These are phyloP conservation scores for Suillus occidentalis DNA, from an alignment of 768 basidiomycete genomes.

Conservation along the genomic window DNA sequence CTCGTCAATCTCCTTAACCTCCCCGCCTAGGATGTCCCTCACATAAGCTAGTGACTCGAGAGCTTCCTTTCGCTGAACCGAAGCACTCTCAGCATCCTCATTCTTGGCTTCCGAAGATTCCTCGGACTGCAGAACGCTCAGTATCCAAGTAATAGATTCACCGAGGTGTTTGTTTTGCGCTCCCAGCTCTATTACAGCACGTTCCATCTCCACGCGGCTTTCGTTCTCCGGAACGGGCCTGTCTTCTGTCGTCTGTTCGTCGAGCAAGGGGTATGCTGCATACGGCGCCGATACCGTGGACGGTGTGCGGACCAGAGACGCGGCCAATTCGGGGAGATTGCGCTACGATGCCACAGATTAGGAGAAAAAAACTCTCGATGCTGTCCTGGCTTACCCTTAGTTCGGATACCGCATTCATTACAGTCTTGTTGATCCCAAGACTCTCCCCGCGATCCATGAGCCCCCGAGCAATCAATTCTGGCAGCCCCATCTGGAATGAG, in stretches of 20 bases:
- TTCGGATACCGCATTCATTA: slow-evolving; percentile 79
- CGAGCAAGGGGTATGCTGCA: slow-evolving; percentile 60
- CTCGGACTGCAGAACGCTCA: slow-evolving; percentile 67
- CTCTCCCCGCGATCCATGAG: slow-evolving; percentile 76
- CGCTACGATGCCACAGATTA: slow-evolving; percentile 44
- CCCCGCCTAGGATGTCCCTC: slow-evolving; percentile 66
- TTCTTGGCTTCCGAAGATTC: slow-evolving; percentile 40
- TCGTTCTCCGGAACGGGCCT: slow-evolving; percentile 69
- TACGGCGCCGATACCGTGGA: slow-evolving; percentile 36
- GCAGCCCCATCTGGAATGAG: slow-evolving; percentile 51
- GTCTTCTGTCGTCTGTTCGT: slow-evolving; percentile 57
- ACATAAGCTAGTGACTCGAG: slow-evolving; percentile 77
- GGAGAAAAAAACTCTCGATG: slow-evolving; percentile 1
- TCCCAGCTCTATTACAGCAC: slow-evolving; percentile 54
- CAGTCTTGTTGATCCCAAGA: slow-evolving; percentile 80
- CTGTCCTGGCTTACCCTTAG: slow-evolving; percentile 52
- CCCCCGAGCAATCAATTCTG: slow-evolving; percentile 72
- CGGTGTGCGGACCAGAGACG: slow-evolving; percentile 60
- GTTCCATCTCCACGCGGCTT: slow-evolving; percentile 69
- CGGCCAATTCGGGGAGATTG: slow-evolving; percentile 83
- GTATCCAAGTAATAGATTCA: slow-evolving; percentile 70
- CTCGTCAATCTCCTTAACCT: slow-evolving; percentile 57
- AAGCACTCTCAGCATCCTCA: slow-evolving; percentile 41
- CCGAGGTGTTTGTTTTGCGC: slow-evolving; percentile 64
- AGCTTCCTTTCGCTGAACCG: slow-evolving; percentile 55